Evolutionary conservation across 108 stramenopile species (phyloP).

Genomic region (Craspedostauros australis): DNA sequence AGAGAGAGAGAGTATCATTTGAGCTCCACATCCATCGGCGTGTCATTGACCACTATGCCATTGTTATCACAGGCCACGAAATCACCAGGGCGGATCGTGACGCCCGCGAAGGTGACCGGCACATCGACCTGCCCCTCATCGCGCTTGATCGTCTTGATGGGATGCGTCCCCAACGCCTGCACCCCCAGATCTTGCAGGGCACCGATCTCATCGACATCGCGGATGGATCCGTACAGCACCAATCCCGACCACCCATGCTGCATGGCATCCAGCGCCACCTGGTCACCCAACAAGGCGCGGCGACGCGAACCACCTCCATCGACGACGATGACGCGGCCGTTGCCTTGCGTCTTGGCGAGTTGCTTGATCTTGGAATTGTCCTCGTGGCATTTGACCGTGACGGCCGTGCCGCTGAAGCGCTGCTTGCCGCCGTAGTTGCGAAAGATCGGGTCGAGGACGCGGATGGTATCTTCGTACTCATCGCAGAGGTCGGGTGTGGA

Average conservation of each 20-base stretch:
- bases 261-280: conserved; percentile 44
- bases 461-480: conserved; percentile 36
- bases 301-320: conserved; percentile 60
- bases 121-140: conserved; percentile 22
- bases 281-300: conserved; percentile 60
- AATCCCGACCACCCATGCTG: conserved; percentile 57
- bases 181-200: conserved; percentile 53
- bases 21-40: too few relatives aligned
- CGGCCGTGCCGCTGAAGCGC: conserved; percentile 46
- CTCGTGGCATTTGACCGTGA: conserved; percentile 68
- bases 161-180: conserved; percentile 60
- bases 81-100: conserved; percentile 18
- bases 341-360: conserved; percentile 36
- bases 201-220: conserved; percentile 59
- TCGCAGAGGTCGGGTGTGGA: conserved; percentile 67
- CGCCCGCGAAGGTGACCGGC: conserved; percentile 18
- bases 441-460: conserved; percentile 53
- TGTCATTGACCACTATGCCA: conserved; percentile 22
- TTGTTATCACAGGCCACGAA: conserved; percentile 25
- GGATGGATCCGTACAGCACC: conserved; percentile 65
- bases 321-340: conserved; percentile 52
- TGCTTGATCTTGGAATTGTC: conserved; percentile 58
- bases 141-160: conserved; percentile 50
- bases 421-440: conserved; percentile 40
- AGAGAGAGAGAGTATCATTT: too few relatives aligned